These are phyloP conservation scores for Didymella segeticola DNA, from an alignment of 2,329 filamentous ascomycete genomes.

Conservation along the genomic window DNA sequence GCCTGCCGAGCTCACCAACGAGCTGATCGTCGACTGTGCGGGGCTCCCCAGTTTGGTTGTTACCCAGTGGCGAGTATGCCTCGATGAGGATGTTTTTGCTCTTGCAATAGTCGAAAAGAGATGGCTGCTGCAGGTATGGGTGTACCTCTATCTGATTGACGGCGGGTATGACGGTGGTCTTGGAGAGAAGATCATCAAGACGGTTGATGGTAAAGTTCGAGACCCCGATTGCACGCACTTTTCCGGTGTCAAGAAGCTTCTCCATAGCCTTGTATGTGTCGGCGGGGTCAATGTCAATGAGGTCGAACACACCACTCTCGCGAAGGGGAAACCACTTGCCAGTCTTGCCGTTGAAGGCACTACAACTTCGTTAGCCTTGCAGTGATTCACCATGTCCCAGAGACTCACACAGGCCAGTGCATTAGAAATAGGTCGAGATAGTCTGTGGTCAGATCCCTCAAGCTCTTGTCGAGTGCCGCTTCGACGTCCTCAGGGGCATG, in stretches of 20 bases:
- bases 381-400: background rate
- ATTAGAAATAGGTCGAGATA: constrained; percentile 74
- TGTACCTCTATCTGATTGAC: constrained; percentile 84
- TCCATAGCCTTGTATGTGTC: constrained; percentile 77
- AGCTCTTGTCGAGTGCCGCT: constrained; percentile 63
- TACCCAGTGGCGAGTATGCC: constrained; percentile 75
- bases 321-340: constrained; percentile 41
- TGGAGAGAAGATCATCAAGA: constrained; percentile 71
- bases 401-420: constrained; percentile 61
- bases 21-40: constrained; percentile 54
- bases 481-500: constrained; percentile 68
- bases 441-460: constrained; percentile 66
- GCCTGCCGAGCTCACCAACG: constrained; percentile 23
- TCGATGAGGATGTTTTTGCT: constrained; percentile 75
- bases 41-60: constrained; percentile 65
- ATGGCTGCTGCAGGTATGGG: constrained; percentile 50
- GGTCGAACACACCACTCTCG: constrained; percentile 70
- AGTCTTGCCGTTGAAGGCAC: constrained; percentile 34
- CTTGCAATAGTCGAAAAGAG: constrained; percentile 71
- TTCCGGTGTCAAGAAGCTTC: constrained; percentile 69
- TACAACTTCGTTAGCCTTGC: background rate
- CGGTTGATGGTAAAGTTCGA: constrained; percentile 83
- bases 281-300: constrained; percentile 77
- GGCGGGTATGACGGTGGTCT: constrained; percentile 67
- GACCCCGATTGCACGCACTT: constrained; percentile 79